phyloP scores from a whole-genome alignment of 177 flowering plant genomes.

The Vitis hybrid region DNA sequence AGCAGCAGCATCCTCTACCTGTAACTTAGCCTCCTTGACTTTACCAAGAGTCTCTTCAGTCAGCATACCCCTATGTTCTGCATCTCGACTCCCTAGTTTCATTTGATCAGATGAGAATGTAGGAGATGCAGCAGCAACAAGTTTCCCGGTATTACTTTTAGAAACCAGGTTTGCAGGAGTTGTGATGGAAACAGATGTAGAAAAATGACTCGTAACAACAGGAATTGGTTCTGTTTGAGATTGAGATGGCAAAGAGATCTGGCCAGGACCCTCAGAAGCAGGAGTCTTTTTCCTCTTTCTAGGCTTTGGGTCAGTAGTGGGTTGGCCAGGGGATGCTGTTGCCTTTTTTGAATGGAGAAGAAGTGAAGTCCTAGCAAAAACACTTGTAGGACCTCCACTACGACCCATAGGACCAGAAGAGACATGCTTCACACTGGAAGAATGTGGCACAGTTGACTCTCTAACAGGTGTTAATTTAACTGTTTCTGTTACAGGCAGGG shows the following conservation, averaged over 20 bases:
- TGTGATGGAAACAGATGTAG: constrained; percentile 32
- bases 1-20: constrained; percentile 79
- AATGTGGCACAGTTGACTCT: constrained; percentile 39
- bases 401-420: constrained; percentile 33
- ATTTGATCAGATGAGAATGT: constrained; percentile 23
- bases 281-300: constrained; percentile 69
- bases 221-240: constrained; percentile 29
- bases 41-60: constrained; percentile 55
- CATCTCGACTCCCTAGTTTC: constrained; percentile 22
- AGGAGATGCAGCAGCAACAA: constrained; percentile 26
- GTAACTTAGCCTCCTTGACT: constrained; percentile 68
- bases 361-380: constrained; percentile 33
- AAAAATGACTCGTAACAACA: constrained; percentile 16
- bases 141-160: constrained; percentile 16
- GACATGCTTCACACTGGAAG: constrained; percentile 39
- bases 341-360: constrained; percentile 34
- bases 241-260: constrained; percentile 27
- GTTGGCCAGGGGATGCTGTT: constrained; percentile 30
- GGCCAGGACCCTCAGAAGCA: constrained; percentile 39
- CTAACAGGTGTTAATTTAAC: constrained; percentile 55
- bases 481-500: constrained; percentile 53
- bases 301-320: constrained; percentile 48
- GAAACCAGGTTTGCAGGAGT: constrained; percentile 26
- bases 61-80: constrained; percentile 28
- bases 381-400: constrained; percentile 30